Conservation (phyloP, 139 green algal species). For the Chlorella vulgaris region DNA sequence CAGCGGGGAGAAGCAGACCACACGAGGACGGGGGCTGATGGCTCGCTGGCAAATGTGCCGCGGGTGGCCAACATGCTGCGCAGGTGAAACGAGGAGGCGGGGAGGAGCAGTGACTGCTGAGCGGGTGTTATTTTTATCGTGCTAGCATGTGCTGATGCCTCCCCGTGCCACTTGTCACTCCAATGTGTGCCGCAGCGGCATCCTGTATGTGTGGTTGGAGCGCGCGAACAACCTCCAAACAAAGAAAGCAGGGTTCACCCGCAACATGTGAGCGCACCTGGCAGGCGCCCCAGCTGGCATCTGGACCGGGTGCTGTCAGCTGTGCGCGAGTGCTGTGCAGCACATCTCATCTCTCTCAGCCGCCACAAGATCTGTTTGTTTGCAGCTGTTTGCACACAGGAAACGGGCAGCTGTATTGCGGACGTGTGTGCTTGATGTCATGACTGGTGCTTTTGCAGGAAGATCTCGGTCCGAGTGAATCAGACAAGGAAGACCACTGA, state of each 20-base stretch:
- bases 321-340: no score
- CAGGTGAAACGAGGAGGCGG: not conserved
- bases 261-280: conserved; percentile 20
- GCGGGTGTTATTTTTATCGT: not conserved
- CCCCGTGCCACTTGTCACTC: not conserved
- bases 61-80: conserved; percentile 5
- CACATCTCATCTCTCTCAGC: no score
- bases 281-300: no score
- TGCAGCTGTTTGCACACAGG: not conserved
- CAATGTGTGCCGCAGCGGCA: conserved; percentile 20
- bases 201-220: conserved; percentile 38
- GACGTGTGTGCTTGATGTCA: not conserved
- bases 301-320: no score
- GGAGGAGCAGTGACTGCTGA: not conserved
- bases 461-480: not conserved
- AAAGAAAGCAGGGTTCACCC: not conserved
- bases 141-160: not conserved
- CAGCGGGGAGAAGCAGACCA: not conserved
- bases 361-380: not conserved
- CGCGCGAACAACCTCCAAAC: conserved; percentile 18
- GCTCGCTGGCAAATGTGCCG: not conserved
- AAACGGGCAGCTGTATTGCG: not conserved
- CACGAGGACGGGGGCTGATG: not conserved
- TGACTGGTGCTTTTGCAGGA: not conserved
- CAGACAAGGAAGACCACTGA: conserved; percentile 7